These are phyloP conservation scores for Magnolia sinica DNA, from an alignment of 164 flowering plant genomes.

Conservation along the genomic window DNA sequence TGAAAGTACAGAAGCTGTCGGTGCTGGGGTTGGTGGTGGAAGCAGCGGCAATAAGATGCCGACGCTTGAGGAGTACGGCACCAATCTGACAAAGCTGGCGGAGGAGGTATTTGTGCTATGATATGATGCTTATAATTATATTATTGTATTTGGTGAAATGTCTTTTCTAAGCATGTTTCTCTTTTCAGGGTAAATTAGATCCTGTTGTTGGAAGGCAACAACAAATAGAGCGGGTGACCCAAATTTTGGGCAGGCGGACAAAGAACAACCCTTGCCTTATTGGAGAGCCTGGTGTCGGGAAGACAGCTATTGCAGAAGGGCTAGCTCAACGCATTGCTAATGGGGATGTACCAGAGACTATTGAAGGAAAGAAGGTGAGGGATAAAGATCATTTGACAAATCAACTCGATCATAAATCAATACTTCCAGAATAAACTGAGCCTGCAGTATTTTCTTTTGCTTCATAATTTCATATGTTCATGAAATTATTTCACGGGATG, in stretches of 20 bases:
- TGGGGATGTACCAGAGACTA: conserved; percentile 96
- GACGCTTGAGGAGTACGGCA: conserved; percentile 55
- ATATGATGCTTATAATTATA: not conserved
- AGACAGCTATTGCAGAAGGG: conserved; percentile 99
- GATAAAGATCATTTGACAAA: not conserved
- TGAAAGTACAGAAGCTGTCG: conserved; percentile 67
- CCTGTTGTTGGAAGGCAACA: conserved; percentile 95
- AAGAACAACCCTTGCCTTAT: conserved; percentile 96
- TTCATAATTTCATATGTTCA: too few species aligned
- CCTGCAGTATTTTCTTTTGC: too few species aligned
- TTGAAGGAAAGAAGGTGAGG: conserved; percentile 87
- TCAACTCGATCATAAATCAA: not conserved
- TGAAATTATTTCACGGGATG: not conserved
- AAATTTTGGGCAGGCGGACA: conserved; percentile 88
- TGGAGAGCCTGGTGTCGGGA: conserved; percentile 99
- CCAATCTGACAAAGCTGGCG: conserved; percentile 86
- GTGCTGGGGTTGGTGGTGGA: conserved; percentile 74
- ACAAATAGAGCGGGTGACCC: conserved; percentile 91
- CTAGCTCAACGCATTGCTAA: conserved; percentile 89
- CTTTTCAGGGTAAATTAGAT: conserved; percentile 82
- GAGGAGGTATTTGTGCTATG: conserved; percentile 66
- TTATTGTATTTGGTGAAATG: not conserved
- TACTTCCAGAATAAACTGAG: not conserved
- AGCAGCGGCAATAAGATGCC: conserved; percentile 66
- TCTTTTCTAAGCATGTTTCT: not conserved